These are phyloP conservation scores for Globisporangium yorkense DNA, from an alignment of 352 stramenopile genomes.

Conservation along the genomic window DNA sequence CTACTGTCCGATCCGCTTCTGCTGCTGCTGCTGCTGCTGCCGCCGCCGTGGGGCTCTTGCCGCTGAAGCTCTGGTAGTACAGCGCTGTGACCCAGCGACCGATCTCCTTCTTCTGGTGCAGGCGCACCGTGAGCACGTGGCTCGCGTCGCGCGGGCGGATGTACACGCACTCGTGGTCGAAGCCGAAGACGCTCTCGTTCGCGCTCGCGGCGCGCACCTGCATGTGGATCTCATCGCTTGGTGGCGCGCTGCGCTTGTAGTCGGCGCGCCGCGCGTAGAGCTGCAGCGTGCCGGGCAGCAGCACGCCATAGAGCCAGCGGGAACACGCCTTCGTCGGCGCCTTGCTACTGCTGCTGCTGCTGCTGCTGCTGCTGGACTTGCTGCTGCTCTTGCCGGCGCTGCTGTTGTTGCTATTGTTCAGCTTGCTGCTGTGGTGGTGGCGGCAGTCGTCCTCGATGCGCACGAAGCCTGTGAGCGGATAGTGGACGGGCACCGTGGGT, in stretches of 20 bases:
- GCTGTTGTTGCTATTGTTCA: neutral
- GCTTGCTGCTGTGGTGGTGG: slow-evolving; percentile 5
- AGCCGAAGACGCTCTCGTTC: slow-evolving; percentile 55
- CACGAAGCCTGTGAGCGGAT: slow-evolving; percentile 36
- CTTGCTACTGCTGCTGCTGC: neutral
- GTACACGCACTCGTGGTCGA: slow-evolving; percentile 57
- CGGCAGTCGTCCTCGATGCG: slow-evolving; percentile 43
- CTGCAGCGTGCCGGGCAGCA: slow-evolving; percentile 33
- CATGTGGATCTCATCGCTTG: slow-evolving; percentile 32
- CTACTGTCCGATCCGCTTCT: neutral
- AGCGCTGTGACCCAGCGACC: slow-evolving; percentile 56
- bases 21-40: neutral
- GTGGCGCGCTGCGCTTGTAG: slow-evolving; percentile 48
- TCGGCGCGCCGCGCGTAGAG: slow-evolving; percentile 49
- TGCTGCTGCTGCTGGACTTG: neutral
- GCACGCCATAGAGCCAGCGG: slow-evolving; percentile 51
- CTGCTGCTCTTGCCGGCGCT: neutral
- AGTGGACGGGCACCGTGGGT: slow-evolving; percentile 6
- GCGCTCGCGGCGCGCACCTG: slow-evolving; percentile 29
- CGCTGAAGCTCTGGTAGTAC: slow-evolving; percentile 48
- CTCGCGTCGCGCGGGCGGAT: slow-evolving; percentile 36
- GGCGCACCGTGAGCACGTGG: slow-evolving; percentile 37
- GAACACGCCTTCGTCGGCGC: slow-evolving; percentile 28
- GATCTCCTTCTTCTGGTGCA: slow-evolving; percentile 60
- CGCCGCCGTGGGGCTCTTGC: slow-evolving; percentile 2